Base-by-base conservation (phyloP, 768 basidiomycete species). In the Chlorophyllum brunneum region DNA sequence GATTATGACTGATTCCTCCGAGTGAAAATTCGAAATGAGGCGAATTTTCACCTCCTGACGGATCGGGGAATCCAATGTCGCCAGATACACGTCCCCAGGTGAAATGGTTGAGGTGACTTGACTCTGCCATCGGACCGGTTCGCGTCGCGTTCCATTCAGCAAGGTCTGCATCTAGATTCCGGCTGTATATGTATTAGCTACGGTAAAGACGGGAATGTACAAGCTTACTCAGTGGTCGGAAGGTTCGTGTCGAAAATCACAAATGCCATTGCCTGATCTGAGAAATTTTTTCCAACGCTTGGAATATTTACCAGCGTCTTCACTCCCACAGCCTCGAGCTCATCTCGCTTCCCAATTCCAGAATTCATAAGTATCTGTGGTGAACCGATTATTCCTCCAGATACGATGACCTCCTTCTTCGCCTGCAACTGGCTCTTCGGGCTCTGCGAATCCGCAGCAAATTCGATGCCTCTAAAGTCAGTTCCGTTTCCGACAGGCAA, bases 311-410 rank as follows among this genome's bases (percentile, higher is more conserved):
- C 51, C 10, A 63, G 10, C 20, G 54, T 52, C 18, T 47, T 42
- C 13, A 62, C 55, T 2, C 58, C 56, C 2, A 59, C 26, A 1
- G 49, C 44, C 16, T 55, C 50, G 6, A 62, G 46, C 30, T 56
- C 56, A 8, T 34, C 36, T 10, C 49, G 38, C 30, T 59, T 48
- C 5, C 65, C 65, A 38, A 67, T 67, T 39, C 63, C 63, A 13
- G 63, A 64, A 11, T 57, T 40, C 31, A 63, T 48, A 2, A 64
- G 41, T 8, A 67, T 54, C 3, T 62, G 56, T 0, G 67, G 63
- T 1, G 66, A 66, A 4, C 62, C 64, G 45, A 68, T 60, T 9
- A 61, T 58, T 11, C 69, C 69, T 8, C 67, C 67, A 6, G 67
- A 62, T 2, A 70, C 53, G 24, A 70, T 64, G 22, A 70, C 60